phyloP scores from a whole-genome alignment of 768 basidiomycete genomes.

The Gloeopeniophorella convolvens region DNA sequence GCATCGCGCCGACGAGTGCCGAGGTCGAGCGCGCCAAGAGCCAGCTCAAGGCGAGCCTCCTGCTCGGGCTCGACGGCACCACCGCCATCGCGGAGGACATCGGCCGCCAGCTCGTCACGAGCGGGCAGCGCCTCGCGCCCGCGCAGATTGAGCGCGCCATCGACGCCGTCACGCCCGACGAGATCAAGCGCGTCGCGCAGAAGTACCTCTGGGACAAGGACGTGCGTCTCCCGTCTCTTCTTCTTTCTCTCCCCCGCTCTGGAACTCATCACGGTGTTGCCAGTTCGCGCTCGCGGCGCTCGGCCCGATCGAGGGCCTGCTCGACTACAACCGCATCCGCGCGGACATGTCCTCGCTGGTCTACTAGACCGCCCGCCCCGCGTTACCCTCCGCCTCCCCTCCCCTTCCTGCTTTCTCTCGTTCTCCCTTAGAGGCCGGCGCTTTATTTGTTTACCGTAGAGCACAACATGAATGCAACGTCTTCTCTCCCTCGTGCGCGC shows the following conservation, averaged over 20 bases:
- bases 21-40: slow-evolving; percentile 95
- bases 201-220: slow-evolving; percentile 98
- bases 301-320: slow-evolving; percentile 84
- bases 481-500: no score
- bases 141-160: slow-evolving; percentile 91
- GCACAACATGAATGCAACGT: no score
- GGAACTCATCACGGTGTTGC: slow-evolving; percentile 5
- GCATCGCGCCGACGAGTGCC: slow-evolving; percentile 58
- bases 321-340: slow-evolving; percentile 91
- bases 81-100: slow-evolving; percentile 98
- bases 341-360: slow-evolving; percentile 75
- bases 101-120: slow-evolving; percentile 95
- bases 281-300: slow-evolving; percentile 84
- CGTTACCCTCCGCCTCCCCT: background rate
- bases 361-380: slow-evolving; percentile 38
- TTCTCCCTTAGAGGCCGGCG: slow-evolving; percentile 1
- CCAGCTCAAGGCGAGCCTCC: slow-evolving; percentile 91
- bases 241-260: background rate
- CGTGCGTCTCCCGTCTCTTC: slow-evolving; percentile 38
- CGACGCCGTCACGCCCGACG: slow-evolving; percentile 79
- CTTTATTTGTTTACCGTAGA: background rate
- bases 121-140: slow-evolving; percentile 83
- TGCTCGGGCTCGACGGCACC: slow-evolving; percentile 90
- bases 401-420: background rate
- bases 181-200: slow-evolving; percentile 91